phyloP scores from a whole-genome alignment of 2,329 filamentous ascomycete species.

The Bipolaris oryzae region DNA sequence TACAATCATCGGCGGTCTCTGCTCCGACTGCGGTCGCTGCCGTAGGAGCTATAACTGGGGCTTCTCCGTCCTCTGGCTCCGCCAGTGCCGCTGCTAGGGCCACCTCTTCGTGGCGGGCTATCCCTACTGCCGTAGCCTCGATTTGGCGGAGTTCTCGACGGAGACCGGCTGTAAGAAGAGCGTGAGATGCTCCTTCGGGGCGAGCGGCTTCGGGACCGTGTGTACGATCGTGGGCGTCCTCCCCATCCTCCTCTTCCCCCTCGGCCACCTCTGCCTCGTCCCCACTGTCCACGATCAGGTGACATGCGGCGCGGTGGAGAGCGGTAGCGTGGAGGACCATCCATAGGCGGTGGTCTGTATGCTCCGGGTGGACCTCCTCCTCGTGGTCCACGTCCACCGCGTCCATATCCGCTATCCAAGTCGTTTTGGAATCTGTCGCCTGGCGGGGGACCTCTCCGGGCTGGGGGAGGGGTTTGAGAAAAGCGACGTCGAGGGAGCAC shows the following conservation, averaged over 20 bases:
- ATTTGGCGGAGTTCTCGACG: slow-evolving; percentile 40
- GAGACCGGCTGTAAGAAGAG: slow-evolving; percentile 50
- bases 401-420: slow-evolving; percentile 24
- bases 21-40: slow-evolving; percentile 59
- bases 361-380: slow-evolving; percentile 46
- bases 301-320: slow-evolving; percentile 49
- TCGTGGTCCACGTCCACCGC: slow-evolving; percentile 21
- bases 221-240: slow-evolving; percentile 37
- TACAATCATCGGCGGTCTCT: slow-evolving; percentile 33
- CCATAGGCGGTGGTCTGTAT: slow-evolving; percentile 47
- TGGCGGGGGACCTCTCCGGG: slow-evolving; percentile 61
- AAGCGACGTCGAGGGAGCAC: slow-evolving; percentile 84
- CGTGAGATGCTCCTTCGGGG: slow-evolving; percentile 50
- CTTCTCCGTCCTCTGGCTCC: slow-evolving; percentile 56
- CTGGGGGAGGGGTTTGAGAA: slow-evolving; percentile 76
- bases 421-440: slow-evolving; percentile 34
- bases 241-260: slow-evolving; percentile 41
- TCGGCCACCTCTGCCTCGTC: slow-evolving; percentile 40
- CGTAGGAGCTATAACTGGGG: slow-evolving; percentile 68
- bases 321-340: slow-evolving; percentile 36
- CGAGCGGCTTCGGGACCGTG: slow-evolving; percentile 51
- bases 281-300: slow-evolving; percentile 29
- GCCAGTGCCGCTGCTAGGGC: slow-evolving; percentile 28
- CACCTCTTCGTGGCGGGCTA: slow-evolving; percentile 20
- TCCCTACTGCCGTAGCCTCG: slow-evolving; percentile 23